Conservation (phyloP, 805 yeast genomes). For the Schwanniomyces yamadae region DNA sequence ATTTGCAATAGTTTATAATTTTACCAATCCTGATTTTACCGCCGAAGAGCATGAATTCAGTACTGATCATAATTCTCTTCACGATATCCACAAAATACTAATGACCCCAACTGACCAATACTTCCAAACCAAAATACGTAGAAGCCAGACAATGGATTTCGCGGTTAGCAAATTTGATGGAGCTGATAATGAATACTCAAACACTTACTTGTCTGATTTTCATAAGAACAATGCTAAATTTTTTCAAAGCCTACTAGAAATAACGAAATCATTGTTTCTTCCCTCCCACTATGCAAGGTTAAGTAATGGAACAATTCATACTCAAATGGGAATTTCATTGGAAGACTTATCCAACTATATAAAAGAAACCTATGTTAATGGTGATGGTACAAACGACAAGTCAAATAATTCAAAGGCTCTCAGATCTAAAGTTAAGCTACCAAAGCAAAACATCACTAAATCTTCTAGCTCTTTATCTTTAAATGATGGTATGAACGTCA, state of each 20-base stretch:
- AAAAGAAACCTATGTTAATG: conserved; percentile 16
- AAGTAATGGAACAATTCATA: conserved; percentile 19
- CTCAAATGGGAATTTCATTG: conserved; percentile 23
- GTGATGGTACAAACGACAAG: not conserved
- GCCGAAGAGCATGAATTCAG: conserved; percentile 22
- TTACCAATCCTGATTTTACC: conserved; percentile 31
- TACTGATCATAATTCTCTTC: conserved; percentile 20
- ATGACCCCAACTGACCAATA: conserved; percentile 37
- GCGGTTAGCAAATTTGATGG: conserved; percentile 6
- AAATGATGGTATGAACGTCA: conserved; percentile 9
- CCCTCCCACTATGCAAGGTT: conserved; percentile 24
- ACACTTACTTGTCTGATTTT: conserved; percentile 17
- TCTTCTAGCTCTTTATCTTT: conserved; percentile 13
- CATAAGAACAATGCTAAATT: conserved; percentile 18
- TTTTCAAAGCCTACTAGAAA: conserved; percentile 16
- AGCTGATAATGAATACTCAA: conserved; percentile 11
- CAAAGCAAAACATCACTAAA: conserved; percentile 9
- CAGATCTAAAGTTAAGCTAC: conserved; percentile 1
- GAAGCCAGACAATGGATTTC: conserved; percentile 8
- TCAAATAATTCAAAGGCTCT: not conserved
- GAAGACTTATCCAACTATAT: conserved; percentile 29
- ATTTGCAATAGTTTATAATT: conserved; percentile 32
- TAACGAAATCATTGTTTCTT: conserved; percentile 23
- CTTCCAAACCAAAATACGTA: conserved; percentile 21
- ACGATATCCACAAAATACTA: conserved; percentile 29